Evolutionary conservation across 805 yeast species (phyloP).

Genomic region (Blastobotrys peoriensis): DNA sequence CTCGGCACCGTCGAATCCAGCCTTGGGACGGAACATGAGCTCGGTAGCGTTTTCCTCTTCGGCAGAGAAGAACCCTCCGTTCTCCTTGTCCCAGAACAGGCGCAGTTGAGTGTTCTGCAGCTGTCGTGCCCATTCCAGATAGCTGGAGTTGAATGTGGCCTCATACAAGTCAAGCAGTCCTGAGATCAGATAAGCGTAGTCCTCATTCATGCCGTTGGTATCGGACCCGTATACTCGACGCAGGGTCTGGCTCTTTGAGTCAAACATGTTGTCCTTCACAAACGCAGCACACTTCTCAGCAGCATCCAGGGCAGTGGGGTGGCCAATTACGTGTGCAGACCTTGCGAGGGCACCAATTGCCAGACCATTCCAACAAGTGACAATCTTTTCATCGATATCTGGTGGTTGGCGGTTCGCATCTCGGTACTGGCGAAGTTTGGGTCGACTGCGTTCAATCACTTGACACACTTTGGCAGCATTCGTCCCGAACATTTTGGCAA

Average conservation of each 20-base stretch:
- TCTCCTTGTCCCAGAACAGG: conserved; percentile 29
- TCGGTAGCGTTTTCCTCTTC: conserved; percentile 20
- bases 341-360: conserved; percentile 34
- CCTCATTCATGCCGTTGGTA: conserved; percentile 30
- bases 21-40: conserved; percentile 32
- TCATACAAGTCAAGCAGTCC: conserved; percentile 34
- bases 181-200: conserved; percentile 31
- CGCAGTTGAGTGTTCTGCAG: conserved; percentile 29
- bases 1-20: conserved; percentile 32
- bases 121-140: conserved; percentile 27
- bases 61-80: conserved; percentile 29
- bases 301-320: conserved; percentile 18
- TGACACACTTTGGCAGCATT: conserved; percentile 17
- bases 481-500: conserved; percentile 31
- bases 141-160: conserved; percentile 25
- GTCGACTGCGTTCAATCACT: conserved; percentile 23
- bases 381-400: conserved; percentile 30
- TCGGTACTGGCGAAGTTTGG: conserved; percentile 23
- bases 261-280: conserved; percentile 21
- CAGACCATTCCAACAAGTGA: conserved; percentile 34
- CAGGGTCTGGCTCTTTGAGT: conserved; percentile 15
- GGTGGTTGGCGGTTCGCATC: conserved; percentile 22
- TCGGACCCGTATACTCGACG: conserved; percentile 18
- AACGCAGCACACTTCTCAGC: conserved; percentile 27
- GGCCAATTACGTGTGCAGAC: conserved; percentile 22